Percentiles rank a stretch among this genome's conserved stretches.
These are phyloP conservation scores for Synura sp. DNA, from an alignment of 352 stramenopile species.

Conservation along the genomic window DNA sequence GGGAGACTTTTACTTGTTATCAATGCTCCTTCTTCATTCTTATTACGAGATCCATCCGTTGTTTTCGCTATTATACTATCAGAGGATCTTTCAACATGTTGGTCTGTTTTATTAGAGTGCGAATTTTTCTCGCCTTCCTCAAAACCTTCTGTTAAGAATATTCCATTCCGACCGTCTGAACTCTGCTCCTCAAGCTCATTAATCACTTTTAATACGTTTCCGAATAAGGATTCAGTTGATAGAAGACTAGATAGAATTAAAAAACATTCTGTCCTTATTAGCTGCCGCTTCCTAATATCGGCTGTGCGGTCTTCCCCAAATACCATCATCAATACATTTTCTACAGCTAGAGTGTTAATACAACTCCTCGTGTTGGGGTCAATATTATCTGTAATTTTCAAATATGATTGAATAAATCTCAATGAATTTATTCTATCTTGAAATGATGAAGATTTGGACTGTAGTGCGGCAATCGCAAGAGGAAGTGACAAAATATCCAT, in stretches of 20 bases:
- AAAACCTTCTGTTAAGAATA: background rate
- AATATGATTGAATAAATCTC: too few species aligned
- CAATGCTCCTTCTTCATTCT: too few species aligned
- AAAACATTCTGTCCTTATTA: background rate
- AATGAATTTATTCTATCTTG: too few species aligned
- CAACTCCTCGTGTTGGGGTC: too few species aligned
- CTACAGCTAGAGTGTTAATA: background rate
- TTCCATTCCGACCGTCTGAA: background rate
- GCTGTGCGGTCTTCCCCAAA: background rate
- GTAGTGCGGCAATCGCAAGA: too few species aligned
- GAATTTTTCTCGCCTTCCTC: background rate
- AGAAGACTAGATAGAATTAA: background rate
- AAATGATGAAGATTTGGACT: too few species aligned
- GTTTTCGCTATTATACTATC: background rate
- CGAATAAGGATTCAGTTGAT: background rate
- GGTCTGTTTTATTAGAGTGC: background rate
- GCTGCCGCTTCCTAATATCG: background rate
- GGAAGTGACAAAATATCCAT: too few species aligned
- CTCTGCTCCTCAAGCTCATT: background rate
- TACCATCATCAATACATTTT: slow-evolving; percentile 13
- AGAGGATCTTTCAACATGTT: background rate
- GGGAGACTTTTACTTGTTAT: too few species aligned
- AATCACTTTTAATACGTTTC: background rate
- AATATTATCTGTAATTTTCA: too few species aligned
- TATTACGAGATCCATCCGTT: too few species aligned